Base-by-base conservation (phyloP, 768 basidiomycete species). In the Clitopilus hobsonii region DNA sequence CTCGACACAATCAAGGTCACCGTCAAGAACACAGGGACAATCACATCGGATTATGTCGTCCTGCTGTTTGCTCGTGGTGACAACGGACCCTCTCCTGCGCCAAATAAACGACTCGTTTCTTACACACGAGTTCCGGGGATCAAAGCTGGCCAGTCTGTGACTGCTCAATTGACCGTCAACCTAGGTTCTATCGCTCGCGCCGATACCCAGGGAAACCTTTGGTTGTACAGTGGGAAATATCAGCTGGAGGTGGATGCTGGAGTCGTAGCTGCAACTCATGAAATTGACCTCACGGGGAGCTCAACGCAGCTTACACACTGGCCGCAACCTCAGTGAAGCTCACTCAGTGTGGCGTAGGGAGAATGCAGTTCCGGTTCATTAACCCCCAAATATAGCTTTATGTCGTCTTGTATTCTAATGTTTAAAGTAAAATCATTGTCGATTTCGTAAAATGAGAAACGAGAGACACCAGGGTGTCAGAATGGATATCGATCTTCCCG, bases 11-110 rank as follows among this genome's bases (percentile, higher is more conserved):
- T 84, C 68, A 54, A 66, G n/a, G 72, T 82, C 18, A 61, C 62
- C 13, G 74, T 83, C 22, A 74, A 62, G 54, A 85, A 84, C 65
- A 75, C 72, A 0, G 82, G 82, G 16, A 65, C 67, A 36, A 66
- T 71, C 11, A 65, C 75, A 0, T 84, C 81, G 10, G 82, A 85
- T 65, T 83, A 80, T 59, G 78, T 81, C 22, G 74, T 80, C 7
- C 71, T 83, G 52, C 67, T 82, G 13, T 85, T 83, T 67, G 63
- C 76, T 55, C 76, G 72, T 49, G 74, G 76, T 23, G 70, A 70
- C 3, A 74, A 69, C 23, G 82, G 82, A 1, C 80, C 81, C 2
- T 61, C 74, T 14, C 82, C 82, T 0, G 72, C 71, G 52, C 81
- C 81, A 20, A 78, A 78, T 53, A 82, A 83, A 64, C 65, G 74